phyloP scores from a whole-genome alignment of 1,284 basidiomycete species.

The Mycena sp. region DNA sequence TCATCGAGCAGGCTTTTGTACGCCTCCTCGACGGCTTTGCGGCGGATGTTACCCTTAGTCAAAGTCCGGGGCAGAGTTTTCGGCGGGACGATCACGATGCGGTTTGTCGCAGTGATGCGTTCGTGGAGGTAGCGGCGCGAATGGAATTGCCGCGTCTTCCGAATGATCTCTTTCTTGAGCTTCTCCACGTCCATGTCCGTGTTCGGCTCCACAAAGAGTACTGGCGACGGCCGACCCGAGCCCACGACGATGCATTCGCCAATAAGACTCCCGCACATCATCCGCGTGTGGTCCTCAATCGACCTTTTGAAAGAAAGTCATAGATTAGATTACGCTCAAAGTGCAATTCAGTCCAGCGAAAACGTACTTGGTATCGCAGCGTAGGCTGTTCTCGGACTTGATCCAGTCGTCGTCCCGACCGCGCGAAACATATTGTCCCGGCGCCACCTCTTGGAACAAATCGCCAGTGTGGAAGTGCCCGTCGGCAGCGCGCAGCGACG shows the following conservation, averaged over 20 bases:
- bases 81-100: constrained; percentile 67
- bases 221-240: constrained; percentile 70
- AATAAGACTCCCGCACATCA: constrained; percentile 65
- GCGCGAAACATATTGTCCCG: constrained; percentile 61
- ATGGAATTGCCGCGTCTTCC: constrained; percentile 74
- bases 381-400: constrained; percentile 64
- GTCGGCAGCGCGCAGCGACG: constrained; percentile 58
- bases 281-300: constrained; percentile 75
- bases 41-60: constrained; percentile 78
- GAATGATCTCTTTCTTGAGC: constrained; percentile 71
- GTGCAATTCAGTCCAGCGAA: constrained; percentile 18
- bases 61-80: constrained; percentile 70
- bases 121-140: constrained; percentile 75
- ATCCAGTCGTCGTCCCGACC: constrained; percentile 75
- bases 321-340: constrained; percentile 25
- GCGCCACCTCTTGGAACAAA: constrained; percentile 61
- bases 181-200: constrained; percentile 57
- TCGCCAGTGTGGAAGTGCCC: constrained; percentile 72
- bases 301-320: constrained; percentile 49
- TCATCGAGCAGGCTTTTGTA: constrained; percentile 64
- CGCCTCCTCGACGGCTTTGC: constrained; percentile 69
- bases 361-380: constrained; percentile 66
- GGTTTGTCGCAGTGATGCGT: constrained; percentile 63
- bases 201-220: constrained; percentile 68
- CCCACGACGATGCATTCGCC: constrained; percentile 75